Base-by-base conservation (phyloP, 495 filamentous ascomycete genomes). In the Amorphotheca resinae region DNA sequence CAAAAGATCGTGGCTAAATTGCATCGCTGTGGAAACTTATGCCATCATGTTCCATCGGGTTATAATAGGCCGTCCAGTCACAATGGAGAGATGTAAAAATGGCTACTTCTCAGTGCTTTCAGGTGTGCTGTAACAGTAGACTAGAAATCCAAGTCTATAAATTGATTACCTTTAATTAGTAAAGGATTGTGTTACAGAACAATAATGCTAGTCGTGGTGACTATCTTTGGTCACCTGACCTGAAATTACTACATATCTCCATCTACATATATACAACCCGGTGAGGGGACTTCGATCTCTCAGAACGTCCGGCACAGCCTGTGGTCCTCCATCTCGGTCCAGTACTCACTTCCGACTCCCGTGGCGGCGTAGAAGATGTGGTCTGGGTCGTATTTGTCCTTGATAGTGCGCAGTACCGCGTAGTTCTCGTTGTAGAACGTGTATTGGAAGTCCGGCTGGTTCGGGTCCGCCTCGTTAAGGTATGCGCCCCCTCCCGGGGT, bases 331-430 rank as follows among this genome's bases (percentile, higher is more conserved):
- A 14, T 15, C 4, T 3, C 26, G n/a, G 55, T 38, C 76, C 76
- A 81, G 14, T 61, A 60, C 34, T 80, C 78, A 44, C 71, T 74
- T 1, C 77, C 77, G 1, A 82, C 77, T 9, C 67, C 74, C 2
- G 69, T 72, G 11, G 45, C 52, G 22, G 66, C 77, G 59, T 75
- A 82, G 38, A 81, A 70, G 2, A 80, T 52, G 28, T 68, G 61
- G 8, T 64, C 35, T 1, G 77, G 76, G 54, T 83, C 77, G n/a
- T 72, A 67, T 40, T 64, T 60, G 30, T 65, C 52, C 55, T 77
- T 76, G 49, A 75, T 70, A 17, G 25, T 20, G 1, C 55, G 36
- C 39, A 74, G 55, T 9, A 62, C 53, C 4, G 51, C 48, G 49
- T 76, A 76, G 22, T 72, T 66, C 0, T 53, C 33, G 2, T 72